Percentiles rank a stretch among this genome's conserved stretches.
Conservation (phyloP, 2,329 filamentous ascomycete genomes). For the Capronia americana region DNA sequence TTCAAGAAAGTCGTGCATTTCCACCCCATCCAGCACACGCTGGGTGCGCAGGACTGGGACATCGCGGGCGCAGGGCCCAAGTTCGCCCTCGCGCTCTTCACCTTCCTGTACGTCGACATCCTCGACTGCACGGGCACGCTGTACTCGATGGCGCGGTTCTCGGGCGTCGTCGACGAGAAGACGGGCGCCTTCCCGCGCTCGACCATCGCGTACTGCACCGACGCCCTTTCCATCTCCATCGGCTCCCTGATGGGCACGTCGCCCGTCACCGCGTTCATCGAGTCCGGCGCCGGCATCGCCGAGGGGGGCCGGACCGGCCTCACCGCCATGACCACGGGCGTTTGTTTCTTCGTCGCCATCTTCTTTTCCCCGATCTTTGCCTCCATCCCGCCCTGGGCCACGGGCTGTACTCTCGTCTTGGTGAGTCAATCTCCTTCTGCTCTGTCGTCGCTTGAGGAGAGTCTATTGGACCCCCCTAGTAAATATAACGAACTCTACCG, state of each 20-base stretch:
- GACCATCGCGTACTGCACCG: conserved; percentile 80
- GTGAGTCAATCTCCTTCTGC: conserved; percentile 62
- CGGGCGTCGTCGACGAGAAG: conserved; percentile 76
- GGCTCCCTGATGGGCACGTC: conserved; percentile 78
- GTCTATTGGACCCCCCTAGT: not conserved
- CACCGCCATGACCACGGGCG: conserved; percentile 77
- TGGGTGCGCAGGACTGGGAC: conserved; percentile 77
- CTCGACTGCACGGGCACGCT: conserved; percentile 84
- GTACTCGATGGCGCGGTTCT: conserved; percentile 88
- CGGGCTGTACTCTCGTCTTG: conserved; percentile 83
- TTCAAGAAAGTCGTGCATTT: conserved; percentile 88
- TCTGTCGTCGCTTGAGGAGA: not conserved
- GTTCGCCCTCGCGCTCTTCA: conserved; percentile 83
- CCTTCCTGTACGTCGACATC: conserved; percentile 89
- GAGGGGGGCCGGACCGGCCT: conserved; percentile 85
- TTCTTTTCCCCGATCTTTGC: conserved; percentile 93
- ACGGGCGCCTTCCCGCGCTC: conserved; percentile 89
- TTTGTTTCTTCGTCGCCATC: conserved; percentile 84
- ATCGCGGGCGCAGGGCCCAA: conserved; percentile 71
- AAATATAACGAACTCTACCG: no score
- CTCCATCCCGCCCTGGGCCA: conserved; percentile 87
- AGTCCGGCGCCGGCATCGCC: conserved; percentile 85
- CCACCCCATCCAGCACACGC: conserved; percentile 72
- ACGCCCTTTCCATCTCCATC: conserved; percentile 79
- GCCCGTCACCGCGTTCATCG: conserved; percentile 85